These are phyloP conservation scores for Hericium erinaceus DNA, from an alignment of 768 basidiomycete genomes.

Conservation along the genomic window DNA sequence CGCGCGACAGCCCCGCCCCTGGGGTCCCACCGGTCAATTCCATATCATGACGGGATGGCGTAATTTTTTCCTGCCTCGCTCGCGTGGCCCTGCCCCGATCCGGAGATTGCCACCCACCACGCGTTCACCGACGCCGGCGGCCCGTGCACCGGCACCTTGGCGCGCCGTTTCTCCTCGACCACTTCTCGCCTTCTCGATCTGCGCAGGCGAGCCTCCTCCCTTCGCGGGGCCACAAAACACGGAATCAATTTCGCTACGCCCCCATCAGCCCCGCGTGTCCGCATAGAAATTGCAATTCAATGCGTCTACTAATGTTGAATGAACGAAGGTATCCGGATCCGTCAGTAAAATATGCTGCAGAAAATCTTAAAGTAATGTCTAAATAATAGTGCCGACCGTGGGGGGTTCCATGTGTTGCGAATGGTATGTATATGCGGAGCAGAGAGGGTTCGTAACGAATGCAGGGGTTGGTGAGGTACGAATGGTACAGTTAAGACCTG, in stretches of 20 bases:
- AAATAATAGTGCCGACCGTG: constrained; percentile 9
- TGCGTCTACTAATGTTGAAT: too few species aligned
- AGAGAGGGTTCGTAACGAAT: constrained; percentile 2
- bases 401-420: constrained; percentile 13
- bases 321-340: neutral
- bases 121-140: too few species aligned
- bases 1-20: too few species aligned
- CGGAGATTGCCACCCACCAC: too few species aligned
- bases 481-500: constrained; percentile 3
- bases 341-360: neutral
- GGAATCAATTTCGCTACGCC: neutral
- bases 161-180: too few species aligned
- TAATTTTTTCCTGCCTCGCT: too few species aligned
- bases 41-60: too few species aligned
- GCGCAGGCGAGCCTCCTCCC: constrained; percentile 7
- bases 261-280: neutral
- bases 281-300: too few species aligned
- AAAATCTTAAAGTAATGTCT: constrained; percentile 2
- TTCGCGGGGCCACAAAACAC: constrained; percentile 1
- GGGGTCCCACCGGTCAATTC: too few species aligned
- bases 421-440: constrained; percentile 12
- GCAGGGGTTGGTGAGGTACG: neutral
- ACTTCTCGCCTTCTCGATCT: neutral
- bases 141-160: too few species aligned
- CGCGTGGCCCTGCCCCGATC: too few species aligned